Base-by-base conservation (phyloP, 805 yeast species). In the Metschnikowia kofuensis region DNA sequence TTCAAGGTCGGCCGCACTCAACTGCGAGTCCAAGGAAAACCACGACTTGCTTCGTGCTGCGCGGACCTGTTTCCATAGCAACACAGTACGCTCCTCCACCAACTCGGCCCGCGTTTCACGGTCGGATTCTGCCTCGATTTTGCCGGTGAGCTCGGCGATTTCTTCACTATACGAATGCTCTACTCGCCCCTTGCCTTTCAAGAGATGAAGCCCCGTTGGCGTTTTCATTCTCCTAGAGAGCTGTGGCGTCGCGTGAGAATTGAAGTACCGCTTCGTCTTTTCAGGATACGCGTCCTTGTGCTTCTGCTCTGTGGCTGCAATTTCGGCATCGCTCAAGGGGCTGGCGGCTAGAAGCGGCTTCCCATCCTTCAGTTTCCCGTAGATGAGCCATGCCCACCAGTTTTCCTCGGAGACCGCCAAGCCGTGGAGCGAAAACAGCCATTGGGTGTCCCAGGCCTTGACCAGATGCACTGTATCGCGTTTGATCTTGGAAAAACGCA, bases 311-410 rank as follows among this genome's bases (percentile, higher is more conserved):
- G 58, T 52, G 8, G 47, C 51, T 2, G 38, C 16, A 34, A 70
- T 48, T 5, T 68, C 70, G 7, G 56, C 60, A 1, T 50, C 49
- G 0, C 57, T 47, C 21, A 72, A 28, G 1, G 47, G 35, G 34
- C 57, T 62, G 21, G 62, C 58, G 6, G 52, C 48, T 38, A 70
- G 61, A 14, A 69, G 55, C 9, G 69, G 58, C 13, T 14, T 44
- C 21, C 67, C 66, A 4, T 65, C 62, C 8, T 50, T 55, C n/a
- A 68, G 71, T 44, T 72, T 71, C 9, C 70, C 69, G 50, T 68
- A 64, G 4, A 72, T 55, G 21, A 73, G 58, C 74, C 75, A 72
- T 7, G 63, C 64, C 72, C 72, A 68, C 77, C 76, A 71, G 26
- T 55, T 47, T 29, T 60, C 59, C 43, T 74, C 78, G 1, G 66